Conservation (phyloP, 768 basidiomycete species). For the Amyloporia xantha region DNA sequence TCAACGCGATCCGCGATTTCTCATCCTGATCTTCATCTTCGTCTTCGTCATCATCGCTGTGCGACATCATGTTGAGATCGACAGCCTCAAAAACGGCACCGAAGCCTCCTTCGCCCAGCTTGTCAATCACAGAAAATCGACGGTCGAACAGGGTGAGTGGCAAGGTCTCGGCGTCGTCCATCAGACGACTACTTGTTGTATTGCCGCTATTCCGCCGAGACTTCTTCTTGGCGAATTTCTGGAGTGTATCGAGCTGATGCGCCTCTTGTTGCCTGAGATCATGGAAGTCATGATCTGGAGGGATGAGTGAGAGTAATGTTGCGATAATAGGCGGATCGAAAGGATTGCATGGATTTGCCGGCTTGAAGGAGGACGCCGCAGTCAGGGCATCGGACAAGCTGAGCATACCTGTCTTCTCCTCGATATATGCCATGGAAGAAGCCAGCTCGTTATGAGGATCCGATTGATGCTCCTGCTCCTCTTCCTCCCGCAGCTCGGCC, state of each 20-base stretch:
- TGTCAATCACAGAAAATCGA: slow-evolving; percentile 68
- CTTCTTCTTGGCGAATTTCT: slow-evolving; percentile 57
- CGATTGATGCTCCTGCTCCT: slow-evolving; percentile 23
- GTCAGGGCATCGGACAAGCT: slow-evolving; percentile 61
- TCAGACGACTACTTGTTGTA: slow-evolving; percentile 26
- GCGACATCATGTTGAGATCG: slow-evolving; percentile 32
- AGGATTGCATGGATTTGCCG: slow-evolving; percentile 86
- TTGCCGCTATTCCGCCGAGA: slow-evolving; percentile 26
- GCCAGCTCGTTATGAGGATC: slow-evolving; percentile 10
- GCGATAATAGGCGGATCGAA: slow-evolving; percentile 62
- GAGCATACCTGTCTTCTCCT: slow-evolving; percentile 57
- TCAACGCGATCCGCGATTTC: slow-evolving; percentile 68
- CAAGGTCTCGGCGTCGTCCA: slow-evolving; percentile 34
- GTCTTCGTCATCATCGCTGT: slow-evolving; percentile 36
- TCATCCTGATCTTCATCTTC: slow-evolving; percentile 47
- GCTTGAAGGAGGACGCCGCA: slow-evolving; percentile 56
- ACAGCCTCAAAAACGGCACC: slow-evolving; percentile 90
- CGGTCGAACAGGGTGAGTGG: slow-evolving; percentile 56
- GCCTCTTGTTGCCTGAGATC: slow-evolving; percentile 51
- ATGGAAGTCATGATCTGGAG: slow-evolving; percentile 52
- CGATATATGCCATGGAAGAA: slow-evolving; percentile 24
- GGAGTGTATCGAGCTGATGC: slow-evolving; percentile 57
- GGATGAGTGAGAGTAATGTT: slow-evolving; percentile 56
- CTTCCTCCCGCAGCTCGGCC: slow-evolving; percentile 32
- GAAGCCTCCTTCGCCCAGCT: slow-evolving; percentile 95